Base-by-base conservation (phyloP, 2,329 filamentous ascomycete genomes). In the Fusarium solani-melongenae region DNA sequence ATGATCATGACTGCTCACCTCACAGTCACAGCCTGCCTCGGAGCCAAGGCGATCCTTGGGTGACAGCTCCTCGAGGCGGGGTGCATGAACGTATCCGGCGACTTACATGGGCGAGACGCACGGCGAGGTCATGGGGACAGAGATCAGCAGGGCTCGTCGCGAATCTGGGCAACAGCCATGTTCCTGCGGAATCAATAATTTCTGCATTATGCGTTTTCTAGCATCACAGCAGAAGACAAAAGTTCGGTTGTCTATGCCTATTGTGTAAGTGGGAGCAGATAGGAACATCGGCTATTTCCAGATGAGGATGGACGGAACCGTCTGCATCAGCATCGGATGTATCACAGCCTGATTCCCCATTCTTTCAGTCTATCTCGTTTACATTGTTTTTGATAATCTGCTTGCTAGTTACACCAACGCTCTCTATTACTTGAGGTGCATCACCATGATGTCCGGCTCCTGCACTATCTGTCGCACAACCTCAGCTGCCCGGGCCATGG, bases 401-500 rank as follows among this genome's bases (percentile, higher is more conserved):
- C 62, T 55, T 22, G 36, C 73, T 74, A 63, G 33, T 27, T 73
- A 62, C 46, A 44, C 46, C 34, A 41, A 55, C n/a, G 22, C 41
- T 22, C 49, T 44, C 36, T 14, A 34, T 86, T 87, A 98, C 83
- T 91, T 88, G 81, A 98, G 83, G 81, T 93, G 92, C 82, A 97
- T 88, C 72, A 98, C 86, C 94, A 98, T 97, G 65, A 88, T 88
- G 80, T 95, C 95, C 6, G 96, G 94, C 79, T 94, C 91, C 84
- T 98, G 95, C 41, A 98, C 89, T 76, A 93, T 90, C 60, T 87
- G 86, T 76, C 91, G 91, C 24, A 98, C 93, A 71, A 92, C 88
- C 78, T 95, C 94, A 14, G 94, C 95, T 81, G 96, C 96, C 75
- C 95, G 89, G 22, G 96, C 96, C 89, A 98, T 94, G 69, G 95